A percentile compares a stretch with the other conserved stretches of the same genome.
Conservation (phyloP, 495 filamentous ascomycete species). For the Parachaetomium inaequale region DNA sequence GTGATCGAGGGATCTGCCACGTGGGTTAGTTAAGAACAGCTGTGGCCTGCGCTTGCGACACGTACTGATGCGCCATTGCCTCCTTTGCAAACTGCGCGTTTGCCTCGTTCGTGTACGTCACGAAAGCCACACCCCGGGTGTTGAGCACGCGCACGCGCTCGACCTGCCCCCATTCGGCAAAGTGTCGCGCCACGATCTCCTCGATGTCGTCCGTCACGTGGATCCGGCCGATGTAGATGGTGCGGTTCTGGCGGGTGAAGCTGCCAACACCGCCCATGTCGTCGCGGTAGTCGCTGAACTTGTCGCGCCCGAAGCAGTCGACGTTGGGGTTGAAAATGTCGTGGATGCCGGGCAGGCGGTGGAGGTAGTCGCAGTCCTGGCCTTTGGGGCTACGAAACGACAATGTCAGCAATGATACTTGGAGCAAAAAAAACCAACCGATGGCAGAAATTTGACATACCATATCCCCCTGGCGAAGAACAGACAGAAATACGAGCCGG, state of each 20-base stretch:
- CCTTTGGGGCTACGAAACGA: constrained; percentile 58
- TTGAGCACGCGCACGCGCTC: constrained; percentile 91
- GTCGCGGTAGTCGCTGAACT: constrained; percentile 81
- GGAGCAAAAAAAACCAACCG: background rate
- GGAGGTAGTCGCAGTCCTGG: constrained; percentile 89
- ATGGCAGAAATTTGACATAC: background rate
- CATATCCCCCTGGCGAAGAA: constrained; percentile 69
- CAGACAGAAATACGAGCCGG: constrained; percentile 84
- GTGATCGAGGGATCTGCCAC: constrained; percentile 54
- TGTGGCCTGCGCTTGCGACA: background rate
- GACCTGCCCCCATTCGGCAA: constrained; percentile 89
- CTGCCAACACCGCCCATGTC: constrained; percentile 95
- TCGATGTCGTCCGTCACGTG: constrained; percentile 98
- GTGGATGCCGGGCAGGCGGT: constrained; percentile 75
- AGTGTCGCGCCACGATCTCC: constrained; percentile 90
- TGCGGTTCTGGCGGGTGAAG: constrained; percentile 88
- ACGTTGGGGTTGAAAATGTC: constrained; percentile 87
- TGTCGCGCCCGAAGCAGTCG: constrained; percentile 91
- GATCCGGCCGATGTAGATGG: constrained; percentile 87
- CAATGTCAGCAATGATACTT: constrained; percentile 38
- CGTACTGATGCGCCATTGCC: constrained; percentile 78
- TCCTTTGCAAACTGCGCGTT: constrained; percentile 89
- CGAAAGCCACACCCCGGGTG: constrained; percentile 81
- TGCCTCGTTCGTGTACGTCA: constrained; percentile 82
- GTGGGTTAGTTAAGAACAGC: constrained; percentile 15